Conservation (phyloP, 2,329 filamentous ascomycete species). For the Colletotrichum liriopes region DNA sequence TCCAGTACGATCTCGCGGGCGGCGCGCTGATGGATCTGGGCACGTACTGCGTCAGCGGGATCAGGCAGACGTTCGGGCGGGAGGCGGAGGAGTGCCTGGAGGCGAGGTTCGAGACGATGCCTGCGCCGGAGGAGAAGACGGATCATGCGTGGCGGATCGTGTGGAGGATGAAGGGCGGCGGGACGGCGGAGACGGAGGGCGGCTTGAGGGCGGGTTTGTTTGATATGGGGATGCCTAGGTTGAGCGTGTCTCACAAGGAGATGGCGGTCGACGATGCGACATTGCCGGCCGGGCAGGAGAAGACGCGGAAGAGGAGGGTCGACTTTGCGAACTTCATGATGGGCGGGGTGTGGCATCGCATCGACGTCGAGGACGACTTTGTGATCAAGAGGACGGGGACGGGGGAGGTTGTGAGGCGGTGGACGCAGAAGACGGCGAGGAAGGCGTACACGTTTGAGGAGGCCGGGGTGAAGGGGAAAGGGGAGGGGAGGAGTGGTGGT, state of each 20-base stretch:
- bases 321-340: conserved; percentile 50
- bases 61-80: conserved; percentile 57
- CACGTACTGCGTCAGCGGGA: conserved; percentile 56
- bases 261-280: conserved; percentile 37
- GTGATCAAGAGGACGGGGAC: conserved; percentile 47
- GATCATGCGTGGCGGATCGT: conserved; percentile 54
- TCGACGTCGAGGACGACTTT: conserved; percentile 55
- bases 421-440: conserved; percentile 46
- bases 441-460: conserved; percentile 56
- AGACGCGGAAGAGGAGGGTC: conserved; percentile 48
- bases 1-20: conserved; percentile 58
- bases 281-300: conserved; percentile 46
- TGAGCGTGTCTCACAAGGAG: conserved; percentile 46
- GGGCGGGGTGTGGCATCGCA: conserved; percentile 51
- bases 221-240: conserved; percentile 39
- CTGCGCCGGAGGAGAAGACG: conserved; percentile 50
- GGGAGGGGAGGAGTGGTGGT: conserved; percentile 56
- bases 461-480: conserved; percentile 49
- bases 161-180: conserved; percentile 59
- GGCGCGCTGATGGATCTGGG: conserved; percentile 60
- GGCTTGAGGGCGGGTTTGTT: conserved; percentile 46
- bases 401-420: conserved; percentile 46
- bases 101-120: conserved; percentile 50
- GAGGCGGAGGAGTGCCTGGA: conserved; percentile 57
- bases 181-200: conserved; percentile 51